Evolutionary conservation across 2,329 filamentous ascomycete genomes (phyloP).

Genomic region (Nannizzia gypsea): DNA sequence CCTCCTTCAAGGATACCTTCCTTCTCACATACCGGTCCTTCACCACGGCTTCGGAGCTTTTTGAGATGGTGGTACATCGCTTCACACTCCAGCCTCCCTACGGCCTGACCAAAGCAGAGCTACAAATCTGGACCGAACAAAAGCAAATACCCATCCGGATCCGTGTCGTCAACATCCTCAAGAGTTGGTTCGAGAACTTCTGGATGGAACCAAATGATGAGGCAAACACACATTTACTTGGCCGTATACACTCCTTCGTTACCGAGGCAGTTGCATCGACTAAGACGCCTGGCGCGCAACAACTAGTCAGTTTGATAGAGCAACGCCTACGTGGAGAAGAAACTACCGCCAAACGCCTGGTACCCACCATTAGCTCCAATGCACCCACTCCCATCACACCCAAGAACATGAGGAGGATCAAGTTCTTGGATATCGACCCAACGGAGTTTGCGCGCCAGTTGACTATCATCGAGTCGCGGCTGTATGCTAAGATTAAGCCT

Average conservation of each 20-base stretch:
- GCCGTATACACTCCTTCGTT: conserved; percentile 80
- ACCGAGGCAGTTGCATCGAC: conserved; percentile 86
- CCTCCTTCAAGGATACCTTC: conserved; percentile 95
- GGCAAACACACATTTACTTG: conserved; percentile 72
- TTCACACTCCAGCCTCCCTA: conserved; percentile 88
- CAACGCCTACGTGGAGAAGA: conserved; percentile 83
- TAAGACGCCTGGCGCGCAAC: conserved; percentile 76
- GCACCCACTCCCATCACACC: conserved; percentile 83
- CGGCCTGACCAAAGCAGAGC: conserved; percentile 61
- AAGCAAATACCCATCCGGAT: conserved; percentile 96
- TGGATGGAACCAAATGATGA: conserved; percentile 96
- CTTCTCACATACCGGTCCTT: conserved; percentile 94
- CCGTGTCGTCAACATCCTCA: conserved; percentile 91
- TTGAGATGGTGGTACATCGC: conserved; percentile 80
- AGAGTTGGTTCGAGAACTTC: conserved; percentile 96
- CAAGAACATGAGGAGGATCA: conserved; percentile 99
- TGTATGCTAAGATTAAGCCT: conserved; percentile 92
- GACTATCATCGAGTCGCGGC: conserved; percentile 87
- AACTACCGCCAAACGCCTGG: conserved; percentile 68
- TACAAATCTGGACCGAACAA: conserved; percentile 76
- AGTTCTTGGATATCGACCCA: conserved; percentile 93
- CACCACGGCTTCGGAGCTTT: conserved; percentile 77
- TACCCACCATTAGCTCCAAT: conserved; percentile 72
- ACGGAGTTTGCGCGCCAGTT: conserved; percentile 95
- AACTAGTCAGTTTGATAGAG: conserved; percentile 75